phyloP scores from a whole-genome alignment of 352 stramenopile genomes.

The Globisporangium lucens region DNA sequence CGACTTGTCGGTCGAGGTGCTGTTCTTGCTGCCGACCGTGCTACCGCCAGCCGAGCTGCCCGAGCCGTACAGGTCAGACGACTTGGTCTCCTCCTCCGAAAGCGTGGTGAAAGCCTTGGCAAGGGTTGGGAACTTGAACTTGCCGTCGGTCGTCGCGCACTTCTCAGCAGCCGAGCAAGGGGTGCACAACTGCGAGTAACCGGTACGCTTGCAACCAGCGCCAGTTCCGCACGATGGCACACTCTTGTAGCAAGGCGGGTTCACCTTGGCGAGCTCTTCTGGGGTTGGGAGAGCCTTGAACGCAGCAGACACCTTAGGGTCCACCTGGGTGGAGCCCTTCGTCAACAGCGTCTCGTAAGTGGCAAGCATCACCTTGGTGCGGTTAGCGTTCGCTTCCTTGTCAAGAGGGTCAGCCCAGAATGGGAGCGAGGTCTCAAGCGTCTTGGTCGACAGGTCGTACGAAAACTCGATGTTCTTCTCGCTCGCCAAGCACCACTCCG shows the following conservation, averaged over 20 bases:
- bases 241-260: constrained; percentile 74
- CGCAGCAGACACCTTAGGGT: constrained; percentile 23
- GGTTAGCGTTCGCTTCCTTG: constrained; percentile 44
- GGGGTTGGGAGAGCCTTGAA: constrained; percentile 52
- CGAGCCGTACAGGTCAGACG: not conserved
- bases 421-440: constrained; percentile 35
- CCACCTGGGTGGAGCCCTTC: constrained; percentile 44
- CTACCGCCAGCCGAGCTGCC: not conserved
- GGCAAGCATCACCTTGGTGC: constrained; percentile 43
- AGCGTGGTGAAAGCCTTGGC: constrained; percentile 47
- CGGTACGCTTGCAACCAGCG: constrained; percentile 59
- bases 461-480: constrained; percentile 59
- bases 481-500: constrained; percentile 57
- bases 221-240: constrained; percentile 43
- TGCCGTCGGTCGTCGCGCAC: constrained; percentile 37
- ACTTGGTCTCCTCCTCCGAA: constrained; percentile 41
- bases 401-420: constrained; percentile 74
- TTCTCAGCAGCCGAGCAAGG: constrained; percentile 35
- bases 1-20: constrained; percentile 6
- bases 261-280: constrained; percentile 37
- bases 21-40: not conserved
- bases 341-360: constrained; percentile 48
- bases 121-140: constrained; percentile 61
- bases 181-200: constrained; percentile 75
- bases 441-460: constrained; percentile 29